Evolutionary conservation across 805 yeast genomes (phyloP).

Genomic region (Starmerella etchellsii): DNA sequence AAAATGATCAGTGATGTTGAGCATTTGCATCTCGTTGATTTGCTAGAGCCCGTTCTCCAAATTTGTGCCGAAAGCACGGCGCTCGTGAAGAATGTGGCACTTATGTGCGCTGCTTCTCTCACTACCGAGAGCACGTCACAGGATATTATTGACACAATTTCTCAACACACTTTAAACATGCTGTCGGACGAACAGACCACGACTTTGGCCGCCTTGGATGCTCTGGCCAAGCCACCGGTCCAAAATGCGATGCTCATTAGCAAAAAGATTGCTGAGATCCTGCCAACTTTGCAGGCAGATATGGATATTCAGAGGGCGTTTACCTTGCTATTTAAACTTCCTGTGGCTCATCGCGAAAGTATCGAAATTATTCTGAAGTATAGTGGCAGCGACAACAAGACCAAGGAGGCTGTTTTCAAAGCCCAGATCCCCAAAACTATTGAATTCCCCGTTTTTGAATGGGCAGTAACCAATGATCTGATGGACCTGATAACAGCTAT

Average conservation of each 20-base stretch:
- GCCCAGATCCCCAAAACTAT: background rate
- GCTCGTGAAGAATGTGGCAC: background rate
- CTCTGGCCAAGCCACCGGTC: background rate
- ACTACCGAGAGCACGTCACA: background rate
- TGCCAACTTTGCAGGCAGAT: too few species aligned
- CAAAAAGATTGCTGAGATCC: background rate
- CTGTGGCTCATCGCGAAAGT: background rate
- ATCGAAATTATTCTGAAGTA: background rate
- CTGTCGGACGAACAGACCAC: background rate
- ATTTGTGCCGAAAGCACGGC: background rate
- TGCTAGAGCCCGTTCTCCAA: background rate
- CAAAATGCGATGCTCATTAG: background rate
- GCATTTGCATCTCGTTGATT: background rate
- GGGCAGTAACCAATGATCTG: slow-evolving; percentile 8
- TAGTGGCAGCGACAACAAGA: background rate
- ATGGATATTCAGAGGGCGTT: too few species aligned
- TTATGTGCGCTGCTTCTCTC: background rate
- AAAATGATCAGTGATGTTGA: background rate
- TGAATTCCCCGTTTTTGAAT: slow-evolving; percentile 1
- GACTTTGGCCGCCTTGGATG: background rate
- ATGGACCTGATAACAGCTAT: background rate
- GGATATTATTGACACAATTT: background rate
- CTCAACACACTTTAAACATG: background rate
- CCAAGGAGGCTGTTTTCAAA: background rate
- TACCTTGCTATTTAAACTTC: background rate